Evolutionary conservation across 805 yeast genomes (phyloP), one percentile per base, ranked within the genome.

Genomic region (Pichia eremophila): DNA sequence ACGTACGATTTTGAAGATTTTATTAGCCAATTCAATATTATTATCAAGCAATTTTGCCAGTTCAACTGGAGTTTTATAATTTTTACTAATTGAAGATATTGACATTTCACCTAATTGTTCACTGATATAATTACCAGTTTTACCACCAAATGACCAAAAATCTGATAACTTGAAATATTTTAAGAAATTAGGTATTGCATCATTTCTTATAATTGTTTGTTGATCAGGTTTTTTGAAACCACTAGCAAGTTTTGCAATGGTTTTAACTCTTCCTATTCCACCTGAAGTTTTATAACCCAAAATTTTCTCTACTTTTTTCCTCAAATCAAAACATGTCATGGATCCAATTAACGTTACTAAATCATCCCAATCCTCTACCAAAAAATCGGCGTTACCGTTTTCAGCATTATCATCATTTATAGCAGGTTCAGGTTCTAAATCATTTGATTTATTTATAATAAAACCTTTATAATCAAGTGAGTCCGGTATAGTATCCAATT

Each of bases 71-170:
- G 75, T 58, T 59, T 46, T 39, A 31, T 76, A 75, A 36, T 70
- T 66, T 4, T 75, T 74, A 46, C 84, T 67, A 2, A 87, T 71
- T 47, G 62, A 71, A 3, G 72, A 65, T 55, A 83, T 72, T 40
- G 47, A 55, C 15, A 41, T 51, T 9, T 46, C 50, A 2, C 71
- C 67, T n/a, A 89, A 62, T 18, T 67, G 62, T n/a, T 64, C 61
- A 17, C 72, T 51, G 1, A 88, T 69, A 12, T 68, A 66, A 11
- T 81, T 80, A 0, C 99, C 99, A 10, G 74, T 65, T 54, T 86
- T 87, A 2, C 98, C 99, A 8, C 99, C 98, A 72, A 91, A 69
- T 0, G 95, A 88, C 76, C 95, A 83, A 48, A 91, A 77, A 55
- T 89, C 95, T 0, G 78, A 75, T 19, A 91, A 60, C 49, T 79